A percentile compares a stretch with the other conserved stretches of the same genome.
Conservation (phyloP, 257 asterid genomes). For the Plantago major region DNA sequence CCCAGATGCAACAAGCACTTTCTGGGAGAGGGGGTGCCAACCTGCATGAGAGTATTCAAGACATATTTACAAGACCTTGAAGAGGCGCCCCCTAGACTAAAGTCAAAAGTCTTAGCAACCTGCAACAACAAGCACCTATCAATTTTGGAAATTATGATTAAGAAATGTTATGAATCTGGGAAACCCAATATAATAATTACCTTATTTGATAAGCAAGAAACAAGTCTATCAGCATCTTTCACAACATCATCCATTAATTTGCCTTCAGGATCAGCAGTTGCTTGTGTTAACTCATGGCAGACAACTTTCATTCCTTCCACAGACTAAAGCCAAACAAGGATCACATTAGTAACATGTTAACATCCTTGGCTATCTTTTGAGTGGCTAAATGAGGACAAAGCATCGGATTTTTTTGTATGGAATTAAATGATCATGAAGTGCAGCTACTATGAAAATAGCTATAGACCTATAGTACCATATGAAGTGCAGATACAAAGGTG, state of each 20-base stretch:
- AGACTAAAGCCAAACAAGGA: constrained; percentile 54
- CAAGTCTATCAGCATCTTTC: constrained; percentile 96
- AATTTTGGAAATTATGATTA: constrained; percentile 16
- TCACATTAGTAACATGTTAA: constrained; percentile 4
- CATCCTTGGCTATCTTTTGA: background rate
- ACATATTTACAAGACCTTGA: constrained; percentile 99
- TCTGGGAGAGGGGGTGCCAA: constrained; percentile 6
- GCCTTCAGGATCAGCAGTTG: constrained; percentile 87
- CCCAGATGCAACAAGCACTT: no score
- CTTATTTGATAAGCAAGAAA: constrained; percentile 95
- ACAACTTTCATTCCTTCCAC: constrained; percentile 99
- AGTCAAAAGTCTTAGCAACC: constrained; percentile 96
- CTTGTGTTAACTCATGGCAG: constrained; percentile 89
- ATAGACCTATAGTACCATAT: no score
- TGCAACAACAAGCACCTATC: constrained; percentile 29
- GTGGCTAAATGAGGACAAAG: constrained; percentile 13
- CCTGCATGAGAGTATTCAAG: constrained; percentile 98
- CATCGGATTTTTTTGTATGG: background rate
- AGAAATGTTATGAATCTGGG: constrained; percentile 1
- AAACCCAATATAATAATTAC: constrained; percentile 25
- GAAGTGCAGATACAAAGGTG: no score
- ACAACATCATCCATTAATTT: constrained; percentile 65
- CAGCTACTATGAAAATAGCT: no score
- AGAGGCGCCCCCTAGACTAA: constrained; percentile 89
- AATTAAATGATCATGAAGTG: background rate